Conservation (phyloP, 352 stramenopile genomes). For the Blastocystis hominis region DNA sequence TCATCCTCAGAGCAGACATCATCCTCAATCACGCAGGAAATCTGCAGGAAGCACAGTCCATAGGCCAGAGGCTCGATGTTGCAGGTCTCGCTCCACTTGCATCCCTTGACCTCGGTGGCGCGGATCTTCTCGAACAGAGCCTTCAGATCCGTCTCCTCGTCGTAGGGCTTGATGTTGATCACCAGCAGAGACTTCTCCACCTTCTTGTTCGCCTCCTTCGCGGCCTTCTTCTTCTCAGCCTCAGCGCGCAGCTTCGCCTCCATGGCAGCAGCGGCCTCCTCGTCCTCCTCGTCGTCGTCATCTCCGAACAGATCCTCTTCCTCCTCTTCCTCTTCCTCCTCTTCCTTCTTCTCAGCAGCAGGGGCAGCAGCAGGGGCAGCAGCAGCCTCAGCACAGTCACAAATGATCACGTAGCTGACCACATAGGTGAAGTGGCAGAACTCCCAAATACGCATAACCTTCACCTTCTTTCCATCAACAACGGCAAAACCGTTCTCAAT, state of each 20-base stretch:
- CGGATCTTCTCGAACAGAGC: conserved; percentile 43
- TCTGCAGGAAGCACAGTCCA: conserved; percentile 4
- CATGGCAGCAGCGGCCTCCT: conserved; percentile 35
- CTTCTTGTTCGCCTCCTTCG: conserved; percentile 10
- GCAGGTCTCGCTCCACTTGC: conserved; percentile 29
- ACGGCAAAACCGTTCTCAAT: conserved; percentile 1
- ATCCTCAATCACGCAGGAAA: conserved; percentile 54
- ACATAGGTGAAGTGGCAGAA: not conserved
- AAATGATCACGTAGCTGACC: not conserved
- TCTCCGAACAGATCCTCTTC: not conserved
- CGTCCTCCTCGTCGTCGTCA: conserved; percentile 41
- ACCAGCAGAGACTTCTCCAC: not conserved
- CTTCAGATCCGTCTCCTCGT: conserved; percentile 47
- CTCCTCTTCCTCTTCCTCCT: conserved; percentile 35
- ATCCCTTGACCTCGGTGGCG: conserved; percentile 29
- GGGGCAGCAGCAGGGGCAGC: too few relatives aligned
- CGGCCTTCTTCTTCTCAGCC: conserved; percentile 54
- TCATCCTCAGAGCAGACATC: conserved; percentile 49
- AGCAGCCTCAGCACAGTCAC: not conserved
- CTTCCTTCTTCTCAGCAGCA: not conserved
- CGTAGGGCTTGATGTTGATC: conserved; percentile 45
- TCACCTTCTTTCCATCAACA: conserved; percentile 38
- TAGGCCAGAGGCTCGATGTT: conserved; percentile 40
- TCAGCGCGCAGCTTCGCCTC: conserved; percentile 43
- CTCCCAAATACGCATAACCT: conserved; percentile 40